Conservation (phyloP, 495 filamentous ascomycete species). For the Daldinia caldariorum region DNA sequence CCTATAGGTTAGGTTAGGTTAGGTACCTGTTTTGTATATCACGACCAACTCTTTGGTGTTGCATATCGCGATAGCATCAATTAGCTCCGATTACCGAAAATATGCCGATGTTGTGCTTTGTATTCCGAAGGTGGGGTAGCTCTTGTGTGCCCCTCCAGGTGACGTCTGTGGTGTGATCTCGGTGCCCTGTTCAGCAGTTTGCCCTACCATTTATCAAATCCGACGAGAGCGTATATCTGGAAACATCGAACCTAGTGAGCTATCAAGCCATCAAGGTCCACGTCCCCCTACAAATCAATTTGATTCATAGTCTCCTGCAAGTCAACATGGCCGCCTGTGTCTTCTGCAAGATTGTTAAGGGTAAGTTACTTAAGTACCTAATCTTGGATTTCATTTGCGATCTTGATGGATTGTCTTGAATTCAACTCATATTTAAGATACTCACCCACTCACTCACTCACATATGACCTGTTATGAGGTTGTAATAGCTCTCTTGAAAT, state of each 20-base stretch:
- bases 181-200: background rate
- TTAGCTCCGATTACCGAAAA: conserved; percentile 9
- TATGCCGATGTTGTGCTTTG: conserved; percentile 15
- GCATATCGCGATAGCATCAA: conserved; percentile 1
- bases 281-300: conserved; percentile 15
- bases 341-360: conserved; percentile 99
- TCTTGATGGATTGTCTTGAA: background rate
- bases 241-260: conserved; percentile 8
- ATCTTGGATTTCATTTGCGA: background rate
- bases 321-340: conserved; percentile 73
- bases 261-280: conserved; percentile 44
- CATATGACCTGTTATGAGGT: background rate
- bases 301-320: conserved; percentile 7
- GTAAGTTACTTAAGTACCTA: no score
- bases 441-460: no score
- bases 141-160: conserved; percentile 22
- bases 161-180: conserved; percentile 9
- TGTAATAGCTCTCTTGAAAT: background rate
- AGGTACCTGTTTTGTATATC: no score
- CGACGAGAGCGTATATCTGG: conserved; percentile 22
- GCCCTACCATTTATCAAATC: background rate
- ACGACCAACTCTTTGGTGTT: background rate
- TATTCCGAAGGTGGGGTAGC: conserved; percentile 26
- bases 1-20: no score
- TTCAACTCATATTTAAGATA: background rate